Evolutionary conservation across 2,329 filamentous ascomycete species (phyloP), one percentile per base, ranked within the genome.

Genomic region (Plectosphaerella plurivora): DNA sequence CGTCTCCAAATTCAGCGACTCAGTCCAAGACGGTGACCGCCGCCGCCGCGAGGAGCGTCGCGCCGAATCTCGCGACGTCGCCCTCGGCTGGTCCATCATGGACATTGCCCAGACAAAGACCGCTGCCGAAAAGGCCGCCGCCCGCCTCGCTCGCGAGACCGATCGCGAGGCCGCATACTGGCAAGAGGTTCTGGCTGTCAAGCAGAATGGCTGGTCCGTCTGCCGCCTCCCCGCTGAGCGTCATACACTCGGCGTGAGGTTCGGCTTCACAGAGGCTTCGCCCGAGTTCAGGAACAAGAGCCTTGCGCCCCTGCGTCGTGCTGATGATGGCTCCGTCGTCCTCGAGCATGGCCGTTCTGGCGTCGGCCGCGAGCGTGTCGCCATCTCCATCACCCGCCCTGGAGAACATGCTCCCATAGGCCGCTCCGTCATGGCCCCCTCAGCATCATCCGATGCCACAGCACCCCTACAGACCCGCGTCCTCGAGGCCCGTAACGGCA

Each of bases 151-250:
- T 60, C 81, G 80, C 11, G 92, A 96, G 66, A 87, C 95, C 35
- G 78, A 82, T 10, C 82, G 84, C 28, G 94, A 99, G 72, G 86
- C 86, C 2, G 86, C 81, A 60, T 99, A 96, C 68, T 99, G 94
- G 94, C 81, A 88, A 51, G 87, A 96, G 61, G 81, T 97, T 3
- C 73, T 96, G 46, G 82, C 84, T 10, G 84, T 97, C 45, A 91
- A 87, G 58, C 83, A 91, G 59, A 86, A 85, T 51, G 91, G 92
- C 5, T 99, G 94, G 93, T 86, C 88, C 18, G 75, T 97, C 16
- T 93, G 87, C 59, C 82, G 88, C 47, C 74, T 94, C 41, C 90
- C 91, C 0, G 76, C 84, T 7, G 86, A 93, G 59, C 77, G 78
- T 48, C 83, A 89, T 59, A 86, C 84, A 0, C 76, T 97, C 48